Conservation (phyloP, 2,329 filamentous ascomycete species). For the Fusarium chlamydosporum region DNA sequence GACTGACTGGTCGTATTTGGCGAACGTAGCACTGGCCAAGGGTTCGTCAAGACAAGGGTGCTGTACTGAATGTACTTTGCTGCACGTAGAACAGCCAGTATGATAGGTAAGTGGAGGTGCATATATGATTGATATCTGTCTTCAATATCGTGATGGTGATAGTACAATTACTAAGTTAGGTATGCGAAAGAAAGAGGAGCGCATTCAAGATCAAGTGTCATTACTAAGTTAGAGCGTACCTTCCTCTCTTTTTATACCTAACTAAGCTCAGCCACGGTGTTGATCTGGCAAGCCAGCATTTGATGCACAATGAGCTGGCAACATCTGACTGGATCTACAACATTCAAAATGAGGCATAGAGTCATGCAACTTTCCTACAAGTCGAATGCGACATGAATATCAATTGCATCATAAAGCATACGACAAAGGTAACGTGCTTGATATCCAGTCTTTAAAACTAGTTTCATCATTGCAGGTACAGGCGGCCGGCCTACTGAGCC, state of each 20-base stretch:
- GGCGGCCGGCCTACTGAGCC: no score
- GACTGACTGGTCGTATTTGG: conserved; percentile 47
- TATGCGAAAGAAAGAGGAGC: no score
- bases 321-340: conserved; percentile 47
- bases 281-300: conserved; percentile 41
- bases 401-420: conserved; percentile 17
- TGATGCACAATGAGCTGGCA: conserved; percentile 51
- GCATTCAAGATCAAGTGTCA: no score
- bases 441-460: no score
- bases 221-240: background rate
- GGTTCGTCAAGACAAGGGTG: conserved; percentile 44
- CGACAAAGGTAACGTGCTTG: background rate
- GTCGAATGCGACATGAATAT: background rate
- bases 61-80: no score
- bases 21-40: conserved; percentile 49
- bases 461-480: no score
- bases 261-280: conserved; percentile 33
- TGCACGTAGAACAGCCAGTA: background rate
- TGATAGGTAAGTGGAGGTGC: background rate
- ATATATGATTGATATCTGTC: no score
- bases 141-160: no score
- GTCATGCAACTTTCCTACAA: background rate
- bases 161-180: no score
- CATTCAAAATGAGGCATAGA: conserved; percentile 32
- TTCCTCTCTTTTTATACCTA: conserved; percentile 43